phyloP scores from a whole-genome alignment of 495 filamentous ascomycete species.

The Penicillium robsamsonii region DNA sequence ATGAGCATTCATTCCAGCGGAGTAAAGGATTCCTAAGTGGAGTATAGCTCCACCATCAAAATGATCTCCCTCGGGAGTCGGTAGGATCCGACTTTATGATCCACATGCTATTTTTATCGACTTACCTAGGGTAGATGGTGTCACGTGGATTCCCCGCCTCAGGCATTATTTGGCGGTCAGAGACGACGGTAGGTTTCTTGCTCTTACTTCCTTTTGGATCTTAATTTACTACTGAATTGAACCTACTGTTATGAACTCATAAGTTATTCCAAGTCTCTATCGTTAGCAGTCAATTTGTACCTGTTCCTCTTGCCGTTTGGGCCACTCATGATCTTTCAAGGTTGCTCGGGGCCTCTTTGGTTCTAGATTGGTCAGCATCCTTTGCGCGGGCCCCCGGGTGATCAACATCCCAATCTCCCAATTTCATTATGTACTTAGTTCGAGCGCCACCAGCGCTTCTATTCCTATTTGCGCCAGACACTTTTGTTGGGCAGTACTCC shows the following conservation, averaged over 20 bases:
- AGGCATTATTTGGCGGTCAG: no score
- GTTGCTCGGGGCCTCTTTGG: no score
- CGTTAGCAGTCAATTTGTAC: background rate
- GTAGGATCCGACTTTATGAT: background rate
- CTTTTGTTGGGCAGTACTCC: no score
- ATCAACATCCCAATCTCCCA: background rate
- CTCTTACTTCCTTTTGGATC: background rate
- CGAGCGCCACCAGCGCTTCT: background rate
- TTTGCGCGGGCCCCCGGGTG: no score
- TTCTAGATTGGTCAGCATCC: background rate
- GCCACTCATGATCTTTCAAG: no score
- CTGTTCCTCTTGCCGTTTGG: background rate
- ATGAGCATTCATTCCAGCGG: no score
- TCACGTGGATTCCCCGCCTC: background rate
- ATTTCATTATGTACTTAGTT: background rate
- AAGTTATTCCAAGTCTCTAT: background rate
- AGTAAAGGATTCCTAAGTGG: background rate
- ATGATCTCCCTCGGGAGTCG: background rate
- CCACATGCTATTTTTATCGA: background rate
- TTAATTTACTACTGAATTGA: background rate
- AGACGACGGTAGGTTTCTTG: background rate
- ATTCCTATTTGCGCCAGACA: background rate
- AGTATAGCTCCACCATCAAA: background rate
- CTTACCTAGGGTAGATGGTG: background rate
- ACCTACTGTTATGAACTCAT: background rate